Percentiles rank a stretch among this genome's conserved stretches.
These are phyloP conservation scores for Mortierella hygrophila DNA, from an alignment of 192 early-diverging fungal genomes.

Conservation along the genomic window DNA sequence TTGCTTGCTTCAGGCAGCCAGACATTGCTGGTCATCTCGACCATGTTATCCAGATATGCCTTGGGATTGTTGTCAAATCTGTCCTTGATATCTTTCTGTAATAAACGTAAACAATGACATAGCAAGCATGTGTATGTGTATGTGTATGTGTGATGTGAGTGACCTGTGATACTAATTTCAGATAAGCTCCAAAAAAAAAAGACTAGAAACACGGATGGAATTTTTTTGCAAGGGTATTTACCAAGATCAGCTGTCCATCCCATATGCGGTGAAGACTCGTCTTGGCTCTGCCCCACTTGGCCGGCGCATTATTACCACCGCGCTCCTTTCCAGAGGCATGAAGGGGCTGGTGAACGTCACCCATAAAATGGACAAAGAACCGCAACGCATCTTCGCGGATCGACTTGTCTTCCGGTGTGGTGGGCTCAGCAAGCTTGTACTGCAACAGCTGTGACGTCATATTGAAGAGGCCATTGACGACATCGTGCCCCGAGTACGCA, in stretches of 20 bases:
- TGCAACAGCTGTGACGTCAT: slow-evolving; percentile 47
- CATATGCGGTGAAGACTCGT: slow-evolving; percentile 55
- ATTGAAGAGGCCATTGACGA: slow-evolving; percentile 54
- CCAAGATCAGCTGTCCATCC: slow-evolving; percentile 54
- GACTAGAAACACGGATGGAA: not conserved
- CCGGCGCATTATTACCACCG: slow-evolving; percentile 38
- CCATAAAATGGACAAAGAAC: slow-evolving; percentile 66
- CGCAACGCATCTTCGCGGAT: slow-evolving; percentile 54
- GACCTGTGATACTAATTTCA: not conserved
- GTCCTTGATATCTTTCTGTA: slow-evolving; percentile 54
- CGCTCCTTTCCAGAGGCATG: slow-evolving; percentile 52
- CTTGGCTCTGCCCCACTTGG: slow-evolving; percentile 49
- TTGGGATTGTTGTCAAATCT: slow-evolving; percentile 51
- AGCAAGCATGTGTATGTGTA: not conserved
- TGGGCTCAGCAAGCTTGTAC: slow-evolving; percentile 19
- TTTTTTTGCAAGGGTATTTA: slow-evolving; percentile 13
- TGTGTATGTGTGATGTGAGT: too few species aligned
- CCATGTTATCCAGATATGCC: slow-evolving; percentile 47
- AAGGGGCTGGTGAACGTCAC: slow-evolving; percentile 63
- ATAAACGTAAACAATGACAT: not conserved
- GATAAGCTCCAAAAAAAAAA: not conserved
- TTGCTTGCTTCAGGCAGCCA: slow-evolving; percentile 47
- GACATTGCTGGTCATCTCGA: slow-evolving; percentile 31
- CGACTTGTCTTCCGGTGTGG: slow-evolving; percentile 24
- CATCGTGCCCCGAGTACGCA: slow-evolving; percentile 27